Conservation (phyloP, 192 early-diverging fungal species). For the Chytriomyces hyalinus region DNA sequence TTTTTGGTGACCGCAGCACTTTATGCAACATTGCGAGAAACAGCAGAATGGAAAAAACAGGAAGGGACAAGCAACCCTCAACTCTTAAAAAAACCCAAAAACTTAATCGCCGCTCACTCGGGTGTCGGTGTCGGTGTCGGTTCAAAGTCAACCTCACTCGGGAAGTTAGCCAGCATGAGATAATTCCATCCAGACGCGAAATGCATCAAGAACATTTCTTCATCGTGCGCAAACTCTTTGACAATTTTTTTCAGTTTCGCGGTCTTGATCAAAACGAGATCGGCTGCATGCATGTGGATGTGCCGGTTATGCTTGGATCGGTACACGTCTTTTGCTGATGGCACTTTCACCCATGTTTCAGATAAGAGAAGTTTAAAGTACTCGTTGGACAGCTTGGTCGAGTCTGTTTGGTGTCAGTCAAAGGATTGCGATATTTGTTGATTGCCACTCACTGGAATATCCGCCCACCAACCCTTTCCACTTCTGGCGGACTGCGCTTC, state of each 20-base stretch:
- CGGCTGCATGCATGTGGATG: constrained; percentile 18
- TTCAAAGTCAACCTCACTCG: no score
- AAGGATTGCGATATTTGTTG: not conserved
- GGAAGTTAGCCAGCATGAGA: constrained; percentile 17
- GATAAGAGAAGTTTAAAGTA: constrained; percentile 39
- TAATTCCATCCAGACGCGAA: constrained; percentile 43
- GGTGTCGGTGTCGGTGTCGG: no score
- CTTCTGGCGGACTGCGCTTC: not conserved
- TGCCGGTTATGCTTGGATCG: not conserved
- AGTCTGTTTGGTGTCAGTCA: not conserved
- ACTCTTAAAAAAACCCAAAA: no score
- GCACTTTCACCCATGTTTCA: constrained; percentile 10
- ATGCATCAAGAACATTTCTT: constrained; percentile 10
- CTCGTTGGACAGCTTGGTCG: constrained; percentile 13
- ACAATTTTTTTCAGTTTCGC: not conserved
- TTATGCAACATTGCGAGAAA: no score
- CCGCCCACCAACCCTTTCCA: not conserved
- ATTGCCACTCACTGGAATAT: not conserved
- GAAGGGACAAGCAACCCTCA: no score
- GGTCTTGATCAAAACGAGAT: constrained; percentile 27
- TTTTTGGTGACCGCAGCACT: no score
- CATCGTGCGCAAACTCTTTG: constrained; percentile 16
- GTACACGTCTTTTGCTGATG: not conserved
- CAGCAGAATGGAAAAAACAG: no score
- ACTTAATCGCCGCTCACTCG: no score